These are phyloP conservation scores for Irpex sp. DNA, from an alignment of 1,284 basidiomycete species.

Conservation along the genomic window DNA sequence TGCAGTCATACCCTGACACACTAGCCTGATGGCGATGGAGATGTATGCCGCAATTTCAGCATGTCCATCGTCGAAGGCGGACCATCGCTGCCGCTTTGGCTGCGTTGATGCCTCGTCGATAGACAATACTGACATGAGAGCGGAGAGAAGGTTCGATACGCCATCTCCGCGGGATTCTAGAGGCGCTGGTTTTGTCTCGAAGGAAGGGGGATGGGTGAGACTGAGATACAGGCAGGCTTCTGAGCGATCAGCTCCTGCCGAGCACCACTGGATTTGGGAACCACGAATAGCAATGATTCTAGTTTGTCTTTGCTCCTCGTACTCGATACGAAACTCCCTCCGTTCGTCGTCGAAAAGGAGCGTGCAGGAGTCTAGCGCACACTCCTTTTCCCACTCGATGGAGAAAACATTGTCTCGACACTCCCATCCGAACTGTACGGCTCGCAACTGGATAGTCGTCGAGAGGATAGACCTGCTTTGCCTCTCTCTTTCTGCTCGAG, in stretches of 20 bases:
- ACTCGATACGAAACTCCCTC: slow-evolving; percentile 41
- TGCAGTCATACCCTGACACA: slow-evolving; percentile 33
- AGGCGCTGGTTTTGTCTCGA: slow-evolving; percentile 29
- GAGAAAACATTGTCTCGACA: slow-evolving; percentile 53
- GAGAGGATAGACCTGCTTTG: slow-evolving; percentile 27
- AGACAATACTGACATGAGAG: slow-evolving; percentile 11
- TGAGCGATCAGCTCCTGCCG: slow-evolving; percentile 29
- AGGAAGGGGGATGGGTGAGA: slow-evolving; percentile 42
- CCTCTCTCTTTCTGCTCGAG: slow-evolving; percentile 25
- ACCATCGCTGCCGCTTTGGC: slow-evolving; percentile 19
- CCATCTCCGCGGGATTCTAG: slow-evolving; percentile 18
- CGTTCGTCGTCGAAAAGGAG: slow-evolving; percentile 41
- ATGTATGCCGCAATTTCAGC: slow-evolving; percentile 37
- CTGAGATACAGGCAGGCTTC: slow-evolving; percentile 34
- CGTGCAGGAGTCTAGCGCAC: slow-evolving; percentile 11
- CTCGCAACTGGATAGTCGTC: slow-evolving; percentile 27
- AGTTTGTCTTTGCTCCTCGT: slow-evolving; percentile 19
- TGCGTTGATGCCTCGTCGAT: not conserved
- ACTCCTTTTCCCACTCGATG: slow-evolving; percentile 47
- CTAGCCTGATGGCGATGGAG: slow-evolving; percentile 45
- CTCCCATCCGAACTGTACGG: slow-evolving; percentile 51
- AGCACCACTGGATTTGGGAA: slow-evolving; percentile 37
- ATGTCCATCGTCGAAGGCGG: slow-evolving; percentile 24
- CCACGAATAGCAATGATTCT: slow-evolving; percentile 42
- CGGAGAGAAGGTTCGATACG: slow-evolving; percentile 10